Conservation (phyloP, 2,329 filamentous ascomycete species). For the Leptographium radiaticola region DNA sequence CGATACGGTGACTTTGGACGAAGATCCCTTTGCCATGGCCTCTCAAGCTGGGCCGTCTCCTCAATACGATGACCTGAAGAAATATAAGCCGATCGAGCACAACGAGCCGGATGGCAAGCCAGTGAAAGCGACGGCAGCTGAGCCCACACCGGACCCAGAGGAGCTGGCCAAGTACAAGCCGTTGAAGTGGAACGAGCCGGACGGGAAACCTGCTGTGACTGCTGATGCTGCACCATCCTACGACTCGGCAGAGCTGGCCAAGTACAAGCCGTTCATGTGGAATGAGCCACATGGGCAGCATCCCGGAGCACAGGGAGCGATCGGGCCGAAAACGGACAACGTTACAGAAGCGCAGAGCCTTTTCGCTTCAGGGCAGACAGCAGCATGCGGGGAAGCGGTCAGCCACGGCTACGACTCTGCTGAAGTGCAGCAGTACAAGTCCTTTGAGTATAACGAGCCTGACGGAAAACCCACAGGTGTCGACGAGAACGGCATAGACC, state of each 20-base stretch:
- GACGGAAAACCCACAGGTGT: slow-evolving; percentile 12
- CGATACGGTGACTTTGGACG: slow-evolving; percentile 20
- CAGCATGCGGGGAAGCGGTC: not conserved
- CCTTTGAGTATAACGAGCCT: slow-evolving; percentile 21
- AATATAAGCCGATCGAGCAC: slow-evolving; percentile 18
- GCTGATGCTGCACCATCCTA: not conserved
- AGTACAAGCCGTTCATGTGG: not conserved
- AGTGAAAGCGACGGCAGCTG: slow-evolving; percentile 1
- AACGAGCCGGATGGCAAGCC: slow-evolving; percentile 18
- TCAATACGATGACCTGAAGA: slow-evolving; percentile 3
- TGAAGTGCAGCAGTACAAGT: slow-evolving; percentile 23
- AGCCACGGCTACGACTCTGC: slow-evolving; percentile 22
- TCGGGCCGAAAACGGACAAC: slow-evolving; percentile 1
- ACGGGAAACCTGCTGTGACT: slow-evolving; percentile 1
- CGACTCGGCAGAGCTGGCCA: slow-evolving; percentile 8
- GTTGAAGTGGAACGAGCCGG: slow-evolving; percentile 10
- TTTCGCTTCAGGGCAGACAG: too few species aligned
- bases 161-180: slow-evolving; percentile 12
- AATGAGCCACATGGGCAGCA: slow-evolving; percentile 1
- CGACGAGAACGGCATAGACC: not conserved
- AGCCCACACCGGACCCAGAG: slow-evolving; percentile 1
- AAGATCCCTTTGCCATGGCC: slow-evolving; percentile 2
- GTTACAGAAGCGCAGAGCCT: too few species aligned
- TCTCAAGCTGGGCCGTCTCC: not conserved
- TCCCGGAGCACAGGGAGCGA: slow-evolving; percentile 12